A percentile compares a stretch with the other conserved stretches of the same genome.
These are phyloP conservation scores for Fragaria vesca DNA, from an alignment of 306 rosid genomes.

Conservation along the genomic window DNA sequence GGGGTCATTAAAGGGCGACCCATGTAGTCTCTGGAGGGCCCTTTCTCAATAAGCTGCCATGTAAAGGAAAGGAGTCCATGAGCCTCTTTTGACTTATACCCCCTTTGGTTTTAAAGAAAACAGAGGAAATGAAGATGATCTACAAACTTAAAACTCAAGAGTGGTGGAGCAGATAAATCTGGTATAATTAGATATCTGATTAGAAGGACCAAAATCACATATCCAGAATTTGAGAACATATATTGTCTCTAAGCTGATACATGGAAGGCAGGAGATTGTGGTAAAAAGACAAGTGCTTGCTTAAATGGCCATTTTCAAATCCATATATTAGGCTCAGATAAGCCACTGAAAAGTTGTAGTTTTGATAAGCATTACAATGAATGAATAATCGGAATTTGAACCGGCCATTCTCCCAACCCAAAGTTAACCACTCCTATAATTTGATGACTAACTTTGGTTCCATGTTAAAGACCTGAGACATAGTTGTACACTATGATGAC, in stretches of 20 bases:
- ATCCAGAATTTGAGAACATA: not conserved
- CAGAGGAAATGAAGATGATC: conserved; percentile 4
- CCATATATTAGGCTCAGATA: not conserved
- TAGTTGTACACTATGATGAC: not conserved
- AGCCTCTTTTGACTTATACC: not conserved
- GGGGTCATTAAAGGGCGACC: conserved; percentile 68
- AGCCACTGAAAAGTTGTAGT: not conserved
- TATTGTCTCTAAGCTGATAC: not conserved
- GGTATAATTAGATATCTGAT: not conserved
- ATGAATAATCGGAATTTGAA: not conserved
- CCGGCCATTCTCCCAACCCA: not conserved
- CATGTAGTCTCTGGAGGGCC: conserved; percentile 61
- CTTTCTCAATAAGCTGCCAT: conserved; percentile 59
- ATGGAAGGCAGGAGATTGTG: not conserved
- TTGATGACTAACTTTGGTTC: not conserved
- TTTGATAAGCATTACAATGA: not conserved
- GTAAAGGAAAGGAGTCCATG: conserved; percentile 8
- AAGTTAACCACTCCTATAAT: not conserved
- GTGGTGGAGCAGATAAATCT: not conserved
- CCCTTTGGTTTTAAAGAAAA: conserved; percentile 8
- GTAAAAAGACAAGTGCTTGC: not conserved
- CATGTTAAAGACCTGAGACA: not conserved
- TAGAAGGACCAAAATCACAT: not conserved
- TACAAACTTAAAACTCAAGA: not conserved
- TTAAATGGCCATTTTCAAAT: not conserved